phyloP scores from a whole-genome alignment of 2,329 filamentous ascomycete species.

The Acarospora socialis region DNA sequence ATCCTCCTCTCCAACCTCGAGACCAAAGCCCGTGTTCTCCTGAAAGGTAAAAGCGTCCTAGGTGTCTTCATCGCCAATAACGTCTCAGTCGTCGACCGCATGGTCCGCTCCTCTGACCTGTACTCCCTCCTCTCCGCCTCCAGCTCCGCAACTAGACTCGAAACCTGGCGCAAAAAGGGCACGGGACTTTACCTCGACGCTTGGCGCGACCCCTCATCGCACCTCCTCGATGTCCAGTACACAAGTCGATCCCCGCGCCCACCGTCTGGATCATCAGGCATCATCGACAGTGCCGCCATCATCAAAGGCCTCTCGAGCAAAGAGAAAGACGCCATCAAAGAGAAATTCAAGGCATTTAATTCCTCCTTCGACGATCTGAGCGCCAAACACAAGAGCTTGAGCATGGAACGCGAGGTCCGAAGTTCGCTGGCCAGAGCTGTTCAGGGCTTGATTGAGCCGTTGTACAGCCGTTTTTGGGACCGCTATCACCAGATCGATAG shows the following conservation, averaged over 20 bases:
- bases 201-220: conserved; percentile 75
- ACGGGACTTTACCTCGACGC: conserved; percentile 68
- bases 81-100: conserved; percentile 68
- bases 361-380: conserved; percentile 79
- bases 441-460: conserved; percentile 78
- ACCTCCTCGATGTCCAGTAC: conserved; percentile 82
- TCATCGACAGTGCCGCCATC: conserved; percentile 64
- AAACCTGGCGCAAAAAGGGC: conserved; percentile 77
- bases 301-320: conserved; percentile 74
- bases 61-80: conserved; percentile 89
- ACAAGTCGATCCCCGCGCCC: conserved; percentile 60
- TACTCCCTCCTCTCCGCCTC: conserved; percentile 50
- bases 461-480: conserved; percentile 94
- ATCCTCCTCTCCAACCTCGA: conserved; percentile 62
- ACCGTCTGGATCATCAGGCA: conserved; percentile 50
- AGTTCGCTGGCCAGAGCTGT: conserved; percentile 68
- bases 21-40: conserved; percentile 53
- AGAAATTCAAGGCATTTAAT: conserved; percentile 91
- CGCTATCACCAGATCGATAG: conserved; percentile 96
- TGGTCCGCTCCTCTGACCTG: conserved; percentile 70
- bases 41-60: conserved; percentile 63
- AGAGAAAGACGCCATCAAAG: conserved; percentile 91
- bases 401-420: conserved; percentile 84
- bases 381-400: conserved; percentile 61
- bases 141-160: conserved; percentile 49